Conservation (phyloP, 345 rosid genomes). For the Rhodamnia rubescens region DNA sequence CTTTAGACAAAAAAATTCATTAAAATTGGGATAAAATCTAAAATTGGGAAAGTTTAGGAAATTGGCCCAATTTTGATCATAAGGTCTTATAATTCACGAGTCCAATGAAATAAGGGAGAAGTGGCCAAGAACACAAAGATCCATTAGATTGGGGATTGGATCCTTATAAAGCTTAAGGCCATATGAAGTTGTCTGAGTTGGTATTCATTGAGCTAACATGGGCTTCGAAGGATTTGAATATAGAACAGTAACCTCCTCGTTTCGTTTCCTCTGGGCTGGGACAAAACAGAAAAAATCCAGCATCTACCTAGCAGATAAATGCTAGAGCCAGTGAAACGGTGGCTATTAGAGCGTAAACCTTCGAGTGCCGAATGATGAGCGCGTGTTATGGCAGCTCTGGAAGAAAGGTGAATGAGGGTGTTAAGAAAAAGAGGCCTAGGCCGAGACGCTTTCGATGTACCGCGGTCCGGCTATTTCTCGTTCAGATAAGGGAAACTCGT, state of each 20-base stretch:
- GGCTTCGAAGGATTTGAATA: background rate
- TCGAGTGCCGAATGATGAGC: too few species aligned
- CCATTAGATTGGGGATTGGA: background rate
- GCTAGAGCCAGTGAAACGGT: background rate
- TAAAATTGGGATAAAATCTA: background rate
- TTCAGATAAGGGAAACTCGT: background rate
- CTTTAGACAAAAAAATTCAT: background rate
- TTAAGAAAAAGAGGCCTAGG: background rate
- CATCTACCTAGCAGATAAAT: background rate
- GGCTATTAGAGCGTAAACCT: background rate
- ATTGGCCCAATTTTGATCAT: fast-evolving
- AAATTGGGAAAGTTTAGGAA: background rate
- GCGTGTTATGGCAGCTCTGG: background rate
- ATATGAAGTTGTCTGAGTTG: background rate
- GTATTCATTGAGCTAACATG: background rate
- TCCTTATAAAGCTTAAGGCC: background rate
- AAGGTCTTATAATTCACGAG: background rate
- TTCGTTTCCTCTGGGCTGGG: too few species aligned
- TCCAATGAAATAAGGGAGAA: background rate
- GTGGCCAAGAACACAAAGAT: background rate
- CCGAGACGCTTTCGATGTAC: background rate
- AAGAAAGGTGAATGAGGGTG: fast-evolving
- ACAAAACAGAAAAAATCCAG: background rate
- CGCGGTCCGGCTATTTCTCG: fast-evolving
- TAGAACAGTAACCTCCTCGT: too few species aligned